Evolutionary conservation across 2,329 filamentous ascomycete species (phyloP).

Genomic region (Hypoxylon sp.): DNA sequence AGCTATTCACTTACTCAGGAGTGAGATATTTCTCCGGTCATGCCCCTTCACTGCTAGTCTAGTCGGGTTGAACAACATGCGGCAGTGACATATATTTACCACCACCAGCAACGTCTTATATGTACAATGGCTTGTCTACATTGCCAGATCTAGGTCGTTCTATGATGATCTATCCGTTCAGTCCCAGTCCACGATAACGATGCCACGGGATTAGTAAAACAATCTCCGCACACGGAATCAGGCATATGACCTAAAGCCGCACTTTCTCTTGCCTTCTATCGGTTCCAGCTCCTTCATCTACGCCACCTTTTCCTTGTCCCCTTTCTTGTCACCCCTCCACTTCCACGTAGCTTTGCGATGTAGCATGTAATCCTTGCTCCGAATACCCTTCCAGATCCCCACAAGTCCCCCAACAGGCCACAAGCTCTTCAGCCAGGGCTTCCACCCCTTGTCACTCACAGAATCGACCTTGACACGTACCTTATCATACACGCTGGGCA

Average conservation of each 20-base stretch:
- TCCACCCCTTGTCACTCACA: slow-evolving; percentile 58
- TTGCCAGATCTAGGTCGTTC: not conserved
- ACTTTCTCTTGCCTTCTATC: not conserved
- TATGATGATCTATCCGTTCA: slow-evolving; percentile 6
- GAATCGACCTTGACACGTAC: slow-evolving; percentile 67
- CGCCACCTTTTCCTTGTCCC: slow-evolving; percentile 43
- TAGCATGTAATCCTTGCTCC: slow-evolving; percentile 68
- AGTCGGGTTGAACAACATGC: not conserved
- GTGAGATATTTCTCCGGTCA: not conserved
- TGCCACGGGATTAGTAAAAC: not conserved
- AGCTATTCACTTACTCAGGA: not conserved
- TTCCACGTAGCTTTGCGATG: slow-evolving; percentile 68
- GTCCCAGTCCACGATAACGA: not conserved
- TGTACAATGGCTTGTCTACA: not conserved
- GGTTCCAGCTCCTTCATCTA: slow-evolving; percentile 21
- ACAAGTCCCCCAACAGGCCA: slow-evolving; percentile 71
- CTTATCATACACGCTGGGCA: slow-evolving; percentile 80
- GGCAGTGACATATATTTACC: not conserved
- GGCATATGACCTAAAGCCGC: not conserved
- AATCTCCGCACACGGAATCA: not conserved
- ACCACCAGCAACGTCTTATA: not conserved
- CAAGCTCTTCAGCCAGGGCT: slow-evolving; percentile 60
- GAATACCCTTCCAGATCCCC: slow-evolving; percentile 71
- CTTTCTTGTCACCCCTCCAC: slow-evolving; percentile 56
- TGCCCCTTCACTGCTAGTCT: not conserved